phyloP scores from a whole-genome alignment of 148 eudicot species.

The Diospyros lotus region DNA sequence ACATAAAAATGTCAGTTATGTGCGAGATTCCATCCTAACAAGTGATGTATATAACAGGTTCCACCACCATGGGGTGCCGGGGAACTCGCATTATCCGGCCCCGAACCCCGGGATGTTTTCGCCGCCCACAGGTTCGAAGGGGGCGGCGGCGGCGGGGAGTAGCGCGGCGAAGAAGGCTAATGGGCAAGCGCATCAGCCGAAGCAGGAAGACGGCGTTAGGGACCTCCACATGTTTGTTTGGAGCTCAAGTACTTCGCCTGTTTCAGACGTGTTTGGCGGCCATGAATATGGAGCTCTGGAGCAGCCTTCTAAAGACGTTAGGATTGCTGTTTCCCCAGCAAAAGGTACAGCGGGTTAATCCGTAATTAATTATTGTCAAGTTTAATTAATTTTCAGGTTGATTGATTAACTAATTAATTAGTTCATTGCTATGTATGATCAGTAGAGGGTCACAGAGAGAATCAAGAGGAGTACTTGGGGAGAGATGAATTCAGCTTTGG shows the following conservation, averaged over 20 bases:
- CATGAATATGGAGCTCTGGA: slow-evolving; percentile 47
- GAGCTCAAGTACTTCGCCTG: slow-evolving; percentile 83
- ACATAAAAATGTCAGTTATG: too few species aligned
- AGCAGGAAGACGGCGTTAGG: slow-evolving; percentile 36
- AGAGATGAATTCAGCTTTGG: slow-evolving; percentile 81
- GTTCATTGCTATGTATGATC: neutral
- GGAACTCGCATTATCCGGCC: slow-evolving; percentile 51
- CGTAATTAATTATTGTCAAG: neutral
- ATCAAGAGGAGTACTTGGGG: slow-evolving; percentile 51
- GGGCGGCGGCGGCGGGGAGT: slow-evolving; percentile 19
- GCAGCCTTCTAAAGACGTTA: slow-evolving; percentile 53
- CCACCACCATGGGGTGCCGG: slow-evolving; percentile 21
- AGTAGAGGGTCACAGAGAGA: slow-evolving; percentile 49
- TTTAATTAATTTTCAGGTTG: too few species aligned
- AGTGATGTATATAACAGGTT: neutral
- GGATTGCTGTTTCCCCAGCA: slow-evolving; percentile 56
- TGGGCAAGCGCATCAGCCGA: slow-evolving; percentile 18
- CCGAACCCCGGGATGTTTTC: slow-evolving; percentile 92
- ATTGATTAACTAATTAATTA: neutral
- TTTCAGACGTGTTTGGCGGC: slow-evolving; percentile 72
- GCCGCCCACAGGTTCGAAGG: slow-evolving; percentile 23
- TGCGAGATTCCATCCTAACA: too few species aligned
- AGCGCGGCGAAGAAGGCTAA: slow-evolving; percentile 26
- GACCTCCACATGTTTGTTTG: slow-evolving; percentile 90
- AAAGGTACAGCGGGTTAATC: slow-evolving; percentile 38